Evolutionary conservation across 2,329 filamentous ascomycete genomes (phyloP).

Genomic region (Penicillium sp.): DNA sequence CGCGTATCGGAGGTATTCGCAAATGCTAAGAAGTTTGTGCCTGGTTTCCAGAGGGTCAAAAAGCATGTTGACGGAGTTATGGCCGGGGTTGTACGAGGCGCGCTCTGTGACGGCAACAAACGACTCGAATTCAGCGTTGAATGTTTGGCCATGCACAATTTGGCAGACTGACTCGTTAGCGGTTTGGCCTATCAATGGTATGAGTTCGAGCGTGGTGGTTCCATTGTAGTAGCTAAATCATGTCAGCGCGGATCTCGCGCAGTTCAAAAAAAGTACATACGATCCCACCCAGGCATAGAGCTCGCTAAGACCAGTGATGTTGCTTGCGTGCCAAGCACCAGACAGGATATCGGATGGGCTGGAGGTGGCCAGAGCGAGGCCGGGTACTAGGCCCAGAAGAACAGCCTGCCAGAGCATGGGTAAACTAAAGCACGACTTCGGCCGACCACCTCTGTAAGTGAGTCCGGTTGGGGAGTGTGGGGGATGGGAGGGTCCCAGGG

Average conservation of each 20-base stretch:
- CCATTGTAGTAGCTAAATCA: constrained; percentile 3
- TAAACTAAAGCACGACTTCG: too few relatives aligned
- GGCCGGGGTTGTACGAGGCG: constrained; percentile 1
- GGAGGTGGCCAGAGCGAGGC: too few relatives aligned
- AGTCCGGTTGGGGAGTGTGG: too few relatives aligned
- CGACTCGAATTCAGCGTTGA: neutral
- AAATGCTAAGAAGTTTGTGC: neutral
- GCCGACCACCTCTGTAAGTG: too few relatives aligned
- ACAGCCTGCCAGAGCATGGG: too few relatives aligned
- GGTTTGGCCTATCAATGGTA: neutral
- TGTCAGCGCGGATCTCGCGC: neutral
- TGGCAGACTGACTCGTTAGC: neutral
- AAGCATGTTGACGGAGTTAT: constrained; percentile 4
- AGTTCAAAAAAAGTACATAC: neutral
- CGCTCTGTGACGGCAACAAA: constrained; percentile 6
- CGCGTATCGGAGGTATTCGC: neutral
- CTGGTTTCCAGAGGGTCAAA: constrained; percentile 8
- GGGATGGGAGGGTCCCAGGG: too few relatives aligned
- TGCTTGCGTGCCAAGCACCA: neutral
- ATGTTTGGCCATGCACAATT: neutral
- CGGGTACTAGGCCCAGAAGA: too few relatives aligned
- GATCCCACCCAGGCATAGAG: neutral
- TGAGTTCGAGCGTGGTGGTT: neutral
- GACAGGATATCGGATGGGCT: too few relatives aligned
- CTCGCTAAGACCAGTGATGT: neutral